Percentiles rank a stretch among this genome's conserved stretches.
phyloP scores from a whole-genome alignment of 2,329 filamentous ascomycete species.

The Ascochyta pisi region DNA sequence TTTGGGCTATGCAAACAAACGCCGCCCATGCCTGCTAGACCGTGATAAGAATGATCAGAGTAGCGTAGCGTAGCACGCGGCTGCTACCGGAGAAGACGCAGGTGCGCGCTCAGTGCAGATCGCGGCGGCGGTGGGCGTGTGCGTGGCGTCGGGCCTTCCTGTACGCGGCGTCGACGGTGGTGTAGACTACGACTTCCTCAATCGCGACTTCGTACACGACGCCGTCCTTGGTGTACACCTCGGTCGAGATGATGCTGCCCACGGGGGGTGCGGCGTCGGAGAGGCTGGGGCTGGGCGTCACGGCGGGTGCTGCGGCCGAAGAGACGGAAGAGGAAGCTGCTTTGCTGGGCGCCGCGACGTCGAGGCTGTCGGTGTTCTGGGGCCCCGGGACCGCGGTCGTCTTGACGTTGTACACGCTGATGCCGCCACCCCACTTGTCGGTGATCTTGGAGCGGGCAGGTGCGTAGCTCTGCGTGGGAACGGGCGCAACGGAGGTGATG shows the following conservation, averaged over 20 bases:
- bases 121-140: conserved; percentile 30
- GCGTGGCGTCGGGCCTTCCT: conserved; percentile 35
- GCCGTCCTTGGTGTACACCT: conserved; percentile 52
- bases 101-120: not conserved
- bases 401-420: conserved; percentile 42
- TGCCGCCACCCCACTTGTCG: conserved; percentile 44
- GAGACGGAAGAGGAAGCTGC: not conserved
- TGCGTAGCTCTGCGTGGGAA: conserved; percentile 46
- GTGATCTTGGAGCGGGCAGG: conserved; percentile 38
- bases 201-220: conserved; percentile 55
- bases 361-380: conserved; percentile 14
- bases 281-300: conserved; percentile 32
- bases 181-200: conserved; percentile 52
- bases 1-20: not conserved
- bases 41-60: conserved; percentile 7
- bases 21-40: conserved; percentile 4
- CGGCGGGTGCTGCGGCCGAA: conserved; percentile 26
- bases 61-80: not conserved
- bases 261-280: conserved; percentile 9
- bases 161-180: conserved; percentile 45
- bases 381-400: not conserved
- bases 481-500: conserved; percentile 27
- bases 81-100: not conserved
- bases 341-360: conserved; percentile 15
- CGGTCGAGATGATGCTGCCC: conserved; percentile 47